Base-by-base conservation (phyloP, 2,329 filamentous ascomycete genomes). In the Penicillium italicum region DNA sequence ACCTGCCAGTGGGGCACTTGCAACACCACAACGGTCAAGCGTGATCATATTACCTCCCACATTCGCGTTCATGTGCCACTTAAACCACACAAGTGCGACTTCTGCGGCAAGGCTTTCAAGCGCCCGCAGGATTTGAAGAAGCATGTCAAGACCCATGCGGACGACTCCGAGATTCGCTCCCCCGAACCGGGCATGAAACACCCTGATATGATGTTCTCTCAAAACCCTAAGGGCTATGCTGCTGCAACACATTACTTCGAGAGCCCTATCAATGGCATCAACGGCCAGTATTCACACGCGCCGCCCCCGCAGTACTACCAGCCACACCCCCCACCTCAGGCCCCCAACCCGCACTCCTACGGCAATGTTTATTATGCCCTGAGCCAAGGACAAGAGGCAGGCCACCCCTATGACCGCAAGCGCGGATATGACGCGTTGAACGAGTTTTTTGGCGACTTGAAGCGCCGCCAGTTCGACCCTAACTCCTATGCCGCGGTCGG, bases 101-200 rank as follows among this genome's bases (percentile, higher is more conserved):
- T 97, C 77, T 99, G 94, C 72, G 91, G 91, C 72, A 99, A 99
- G 81, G 92, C 92, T 1, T 99, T 99, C 83, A 99, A 99, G 85
- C 89, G 94, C 33, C 94, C 94, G 2, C 94, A 99, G 79, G 94
- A 99, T 79, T 76, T 99, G 68, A 97, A 99, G 85, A 99, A 99
- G 81, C 94, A 99, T 74, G 91, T 97, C 76, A 99, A 97, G 86
- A 97, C 93, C 5, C 93, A 97, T 72, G 93, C 93, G 66, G 93
- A 97, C 70, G 93, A 97, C 76, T 95, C 91, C 40, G 90, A 96
- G 59, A 79, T 85, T 58, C 81, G 83, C 65, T 87, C 84, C 42
- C 85, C 85, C 4, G 83, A 85, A 66, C 82, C 84, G 26, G 81
- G 80, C 65, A 68, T 76, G 60, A 73, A 76, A 51, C 72, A 74